phyloP scores from a whole-genome alignment of 768 basidiomycete genomes.

The Suillus variegatus region DNA sequence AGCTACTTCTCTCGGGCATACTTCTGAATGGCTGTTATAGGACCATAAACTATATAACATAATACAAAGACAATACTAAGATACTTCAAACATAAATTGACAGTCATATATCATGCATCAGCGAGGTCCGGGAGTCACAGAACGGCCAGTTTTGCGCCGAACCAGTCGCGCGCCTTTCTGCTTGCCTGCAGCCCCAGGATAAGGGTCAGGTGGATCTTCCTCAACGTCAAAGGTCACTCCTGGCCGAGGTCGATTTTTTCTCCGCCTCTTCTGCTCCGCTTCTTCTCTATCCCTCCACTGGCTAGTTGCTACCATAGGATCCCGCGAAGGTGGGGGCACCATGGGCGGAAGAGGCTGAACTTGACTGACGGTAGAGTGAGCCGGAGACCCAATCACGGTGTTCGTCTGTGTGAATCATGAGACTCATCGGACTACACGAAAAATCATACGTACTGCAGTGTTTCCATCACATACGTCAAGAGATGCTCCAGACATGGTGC shows the following conservation, averaged over 20 bases:
- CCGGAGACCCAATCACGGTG: slow-evolving; percentile 75
- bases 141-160: slow-evolving; percentile 32
- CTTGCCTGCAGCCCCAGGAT: slow-evolving; percentile 18
- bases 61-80: slow-evolving; percentile 2
- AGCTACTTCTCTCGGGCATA: too few relatives aligned
- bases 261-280: slow-evolving; percentile 43
- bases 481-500: slow-evolving; percentile 72
- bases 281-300: slow-evolving; percentile 74
- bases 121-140: slow-evolving; percentile 24
- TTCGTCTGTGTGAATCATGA: slow-evolving; percentile 47
- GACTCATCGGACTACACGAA: slow-evolving; percentile 4
- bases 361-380: slow-evolving; percentile 65
- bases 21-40: too few relatives aligned
- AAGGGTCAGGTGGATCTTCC: slow-evolving; percentile 51
- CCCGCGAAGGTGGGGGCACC: slow-evolving; percentile 58
- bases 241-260: slow-evolving; percentile 45
- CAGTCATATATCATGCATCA: neutral
- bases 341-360: slow-evolving; percentile 45
- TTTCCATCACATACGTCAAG: slow-evolving; percentile 75
- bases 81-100: neutral
- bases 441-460: slow-evolving; percentile 61
- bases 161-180: slow-evolving; percentile 27
- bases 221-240: slow-evolving; percentile 67
- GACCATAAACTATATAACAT: neutral
- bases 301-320: slow-evolving; percentile 61